phyloP scores from a whole-genome alignment of 495 filamentous ascomycete genomes.

The Daldinia caldariorum region DNA sequence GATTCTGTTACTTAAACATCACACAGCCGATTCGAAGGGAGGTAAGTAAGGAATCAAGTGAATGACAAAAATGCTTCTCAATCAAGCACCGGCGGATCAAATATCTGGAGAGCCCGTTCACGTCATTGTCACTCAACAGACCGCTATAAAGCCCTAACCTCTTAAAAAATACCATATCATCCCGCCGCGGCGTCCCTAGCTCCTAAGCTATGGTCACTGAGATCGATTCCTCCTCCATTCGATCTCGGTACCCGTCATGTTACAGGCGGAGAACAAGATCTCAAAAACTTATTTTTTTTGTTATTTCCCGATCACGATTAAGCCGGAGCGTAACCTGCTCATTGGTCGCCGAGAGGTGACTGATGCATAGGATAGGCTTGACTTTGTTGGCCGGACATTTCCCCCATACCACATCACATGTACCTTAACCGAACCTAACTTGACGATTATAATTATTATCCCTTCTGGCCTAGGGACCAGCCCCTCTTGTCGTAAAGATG shows the following conservation, averaged over 20 bases:
- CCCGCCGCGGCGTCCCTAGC: conserved; percentile 49
- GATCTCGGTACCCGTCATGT: conserved; percentile 55
- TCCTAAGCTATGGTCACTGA: conserved; percentile 58
- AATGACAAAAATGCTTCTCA: no score
- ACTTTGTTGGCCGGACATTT: conserved; percentile 82
- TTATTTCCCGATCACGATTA: conserved; percentile 77
- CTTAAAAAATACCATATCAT: conserved; percentile 7
- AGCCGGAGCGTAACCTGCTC: conserved; percentile 83
- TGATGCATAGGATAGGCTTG: conserved; percentile 87
- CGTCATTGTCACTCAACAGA: neutral
- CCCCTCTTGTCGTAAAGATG: neutral
- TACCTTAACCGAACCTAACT: no score
- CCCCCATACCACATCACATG: no score
- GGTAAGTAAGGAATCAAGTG: no score
- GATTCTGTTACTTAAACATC: no score
- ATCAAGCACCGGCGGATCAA: no score
- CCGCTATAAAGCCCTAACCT: neutral
- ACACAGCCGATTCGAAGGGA: no score
- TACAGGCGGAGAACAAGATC: conserved; percentile 57
- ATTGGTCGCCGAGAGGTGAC: conserved; percentile 78
- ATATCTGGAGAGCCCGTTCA: no score
- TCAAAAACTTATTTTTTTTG: neutral
- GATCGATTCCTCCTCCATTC: conserved; percentile 54
- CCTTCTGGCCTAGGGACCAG: neutral
- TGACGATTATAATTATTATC: neutral